These are phyloP conservation scores for Zoysia japonica DNA, from an alignment of 176 grass and related monocot genomes.

Conservation along the genomic window DNA sequence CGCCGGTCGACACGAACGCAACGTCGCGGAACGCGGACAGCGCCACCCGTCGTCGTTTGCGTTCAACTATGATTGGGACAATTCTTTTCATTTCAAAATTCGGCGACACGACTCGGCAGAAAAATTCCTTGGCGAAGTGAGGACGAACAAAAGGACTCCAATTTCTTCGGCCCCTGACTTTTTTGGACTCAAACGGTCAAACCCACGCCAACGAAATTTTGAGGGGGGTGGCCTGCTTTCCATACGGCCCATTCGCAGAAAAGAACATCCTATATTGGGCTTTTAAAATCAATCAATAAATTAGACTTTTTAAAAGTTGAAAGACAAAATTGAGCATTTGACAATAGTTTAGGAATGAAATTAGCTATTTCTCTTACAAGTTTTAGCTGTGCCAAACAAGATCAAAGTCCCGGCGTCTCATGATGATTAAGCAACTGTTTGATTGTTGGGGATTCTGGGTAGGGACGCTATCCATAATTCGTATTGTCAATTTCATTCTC, in stretches of 20 bases:
- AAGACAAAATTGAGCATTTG: no score
- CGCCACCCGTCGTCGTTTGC: background rate
- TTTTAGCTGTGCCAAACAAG: no score
- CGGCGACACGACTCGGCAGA: no score
- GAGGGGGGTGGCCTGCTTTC: background rate
- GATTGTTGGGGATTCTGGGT: background rate
- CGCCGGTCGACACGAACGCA: constrained; percentile 1
- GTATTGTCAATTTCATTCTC: constrained; percentile 31
- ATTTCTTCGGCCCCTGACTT: no score
- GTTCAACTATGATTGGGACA: background rate
- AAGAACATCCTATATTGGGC: background rate
- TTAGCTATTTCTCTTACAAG: no score
- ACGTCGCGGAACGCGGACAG: constrained; percentile 16
- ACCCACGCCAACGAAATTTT: no score
- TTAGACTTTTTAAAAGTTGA: no score
- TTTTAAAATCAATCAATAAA: background rate
- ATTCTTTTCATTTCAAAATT: background rate
- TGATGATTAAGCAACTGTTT: background rate
- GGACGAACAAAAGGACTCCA: no score
- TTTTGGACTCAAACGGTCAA: no score
- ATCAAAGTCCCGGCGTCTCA: background rate
- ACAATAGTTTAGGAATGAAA: no score
- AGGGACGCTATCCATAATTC: constrained; percentile 15
- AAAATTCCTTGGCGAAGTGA: no score
- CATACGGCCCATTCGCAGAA: background rate